These are phyloP conservation scores for Phylloporus arenicola DNA, from an alignment of 768 basidiomycete species.

Conservation along the genomic window DNA sequence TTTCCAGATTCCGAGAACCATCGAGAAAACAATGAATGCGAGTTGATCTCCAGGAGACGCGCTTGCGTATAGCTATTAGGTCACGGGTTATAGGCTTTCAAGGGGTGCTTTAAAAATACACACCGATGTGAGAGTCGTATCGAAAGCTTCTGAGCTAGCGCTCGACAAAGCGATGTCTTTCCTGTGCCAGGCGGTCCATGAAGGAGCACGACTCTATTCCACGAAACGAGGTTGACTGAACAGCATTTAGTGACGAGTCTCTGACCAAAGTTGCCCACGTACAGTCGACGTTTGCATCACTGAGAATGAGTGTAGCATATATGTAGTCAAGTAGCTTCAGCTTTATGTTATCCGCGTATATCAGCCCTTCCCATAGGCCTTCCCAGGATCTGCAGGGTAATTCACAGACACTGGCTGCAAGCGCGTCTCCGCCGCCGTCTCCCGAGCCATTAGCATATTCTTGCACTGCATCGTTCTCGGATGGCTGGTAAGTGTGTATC, in stretches of 20 bases:
- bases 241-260: conserved; percentile 5
- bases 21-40: conserved; percentile 94
- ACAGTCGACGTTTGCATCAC: conserved; percentile 85
- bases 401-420: conserved; percentile 86
- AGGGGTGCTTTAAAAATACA: conserved; percentile 13
- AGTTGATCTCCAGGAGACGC: conserved; percentile 93
- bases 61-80: conserved; percentile 70
- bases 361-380: conserved; percentile 88
- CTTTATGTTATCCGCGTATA: conserved; percentile 83
- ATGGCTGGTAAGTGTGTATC: conserved; percentile 86
- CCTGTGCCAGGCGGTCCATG: conserved; percentile 98
- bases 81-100: background rate
- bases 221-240: conserved; percentile 82
- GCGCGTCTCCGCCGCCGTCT: conserved; percentile 62
- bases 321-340: conserved; percentile 88
- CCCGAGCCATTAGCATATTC: conserved; percentile 62
- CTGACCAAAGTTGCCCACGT: conserved; percentile 24
- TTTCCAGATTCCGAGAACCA: conserved; percentile 99
- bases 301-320: conserved; percentile 88
- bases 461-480: conserved; percentile 59
- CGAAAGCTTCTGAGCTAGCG: conserved; percentile 91
- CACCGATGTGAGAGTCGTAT: conserved; percentile 85
- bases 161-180: conserved; percentile 92
- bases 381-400: conserved; percentile 82
- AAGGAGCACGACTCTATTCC: conserved; percentile 92